Evolutionary conservation across 345 rosid genomes (phyloP).

Genomic region (Camelina hispida): DNA sequence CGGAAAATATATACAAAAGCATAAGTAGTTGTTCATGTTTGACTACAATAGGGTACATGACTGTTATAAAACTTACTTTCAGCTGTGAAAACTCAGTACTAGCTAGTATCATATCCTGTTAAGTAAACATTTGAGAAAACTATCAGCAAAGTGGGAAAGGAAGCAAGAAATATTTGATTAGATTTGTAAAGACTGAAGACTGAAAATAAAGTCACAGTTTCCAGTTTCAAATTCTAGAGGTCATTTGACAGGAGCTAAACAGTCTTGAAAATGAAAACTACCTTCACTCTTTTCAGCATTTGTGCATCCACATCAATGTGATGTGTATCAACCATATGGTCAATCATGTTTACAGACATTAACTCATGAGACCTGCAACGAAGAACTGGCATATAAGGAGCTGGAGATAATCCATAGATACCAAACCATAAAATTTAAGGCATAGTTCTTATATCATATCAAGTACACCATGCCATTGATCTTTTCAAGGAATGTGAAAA

Average conservation of each 20-base stretch:
- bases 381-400: constrained; percentile 26
- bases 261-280: constrained; percentile 40
- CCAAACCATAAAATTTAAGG: constrained; percentile 7
- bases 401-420: constrained; percentile 29
- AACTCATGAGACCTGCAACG: constrained; percentile 79
- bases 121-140: constrained; percentile 19
- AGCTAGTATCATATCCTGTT: constrained; percentile 91
- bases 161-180: background rate
- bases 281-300: constrained; percentile 87
- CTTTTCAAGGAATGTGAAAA: constrained; percentile 25
- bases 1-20: constrained; percentile 24
- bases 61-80: constrained; percentile 51
- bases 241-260: constrained; percentile 25
- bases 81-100: constrained; percentile 63
- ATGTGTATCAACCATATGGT: constrained; percentile 79
- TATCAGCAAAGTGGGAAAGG: constrained; percentile 35
- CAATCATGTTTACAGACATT: constrained; percentile 83
- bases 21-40: constrained; percentile 28
- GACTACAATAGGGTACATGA: constrained; percentile 5
- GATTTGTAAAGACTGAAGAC: constrained; percentile 18
- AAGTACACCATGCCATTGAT: constrained; percentile 24
- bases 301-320: constrained; percentile 77
- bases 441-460: background rate
- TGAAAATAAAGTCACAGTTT: constrained; percentile 11
- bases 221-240: constrained; percentile 18